phyloP scores from a whole-genome alignment of 2,329 filamentous ascomycete species.

The Fonsecaea erecta region DNA sequence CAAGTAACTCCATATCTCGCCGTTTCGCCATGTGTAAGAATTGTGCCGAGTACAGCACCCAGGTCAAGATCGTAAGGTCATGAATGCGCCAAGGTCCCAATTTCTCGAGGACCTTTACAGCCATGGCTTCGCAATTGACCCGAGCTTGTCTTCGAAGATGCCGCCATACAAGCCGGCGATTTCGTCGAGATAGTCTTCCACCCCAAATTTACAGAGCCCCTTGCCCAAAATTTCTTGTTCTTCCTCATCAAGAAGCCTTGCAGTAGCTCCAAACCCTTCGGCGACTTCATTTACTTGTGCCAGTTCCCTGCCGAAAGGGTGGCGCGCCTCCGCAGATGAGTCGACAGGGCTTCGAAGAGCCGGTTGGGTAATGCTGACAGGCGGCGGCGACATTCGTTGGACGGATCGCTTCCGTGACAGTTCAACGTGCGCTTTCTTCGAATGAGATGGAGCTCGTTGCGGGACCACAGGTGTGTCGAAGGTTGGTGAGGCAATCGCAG shows the following conservation, averaged over 20 bases:
- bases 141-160: conserved; percentile 60
- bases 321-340: conserved; percentile 44
- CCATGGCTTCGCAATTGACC: conserved; percentile 47
- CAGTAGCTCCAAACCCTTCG: conserved; percentile 76
- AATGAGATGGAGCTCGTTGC: conserved; percentile 80
- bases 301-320: conserved; percentile 88
- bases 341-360: conserved; percentile 44
- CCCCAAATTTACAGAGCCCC: conserved; percentile 74
- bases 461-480: conserved; percentile 71
- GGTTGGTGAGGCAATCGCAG: conserved; percentile 55
- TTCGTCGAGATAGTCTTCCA: conserved; percentile 82
- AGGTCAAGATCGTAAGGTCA: conserved; percentile 21
- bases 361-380: conserved; percentile 44
- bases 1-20: conserved; percentile 16
- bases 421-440: conserved; percentile 81
- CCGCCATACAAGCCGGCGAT: conserved; percentile 70
- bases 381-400: conserved; percentile 55
- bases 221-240: conserved; percentile 69
- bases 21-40: conserved; percentile 18
- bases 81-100: conserved; percentile 14
- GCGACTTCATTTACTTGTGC: conserved; percentile 91
- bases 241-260: conserved; percentile 67
- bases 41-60: not conserved
- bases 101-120: conserved; percentile 40
- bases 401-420: conserved; percentile 71